Conservation (phyloP, 139 green algal species). For the Dunaliella sp. region DNA sequence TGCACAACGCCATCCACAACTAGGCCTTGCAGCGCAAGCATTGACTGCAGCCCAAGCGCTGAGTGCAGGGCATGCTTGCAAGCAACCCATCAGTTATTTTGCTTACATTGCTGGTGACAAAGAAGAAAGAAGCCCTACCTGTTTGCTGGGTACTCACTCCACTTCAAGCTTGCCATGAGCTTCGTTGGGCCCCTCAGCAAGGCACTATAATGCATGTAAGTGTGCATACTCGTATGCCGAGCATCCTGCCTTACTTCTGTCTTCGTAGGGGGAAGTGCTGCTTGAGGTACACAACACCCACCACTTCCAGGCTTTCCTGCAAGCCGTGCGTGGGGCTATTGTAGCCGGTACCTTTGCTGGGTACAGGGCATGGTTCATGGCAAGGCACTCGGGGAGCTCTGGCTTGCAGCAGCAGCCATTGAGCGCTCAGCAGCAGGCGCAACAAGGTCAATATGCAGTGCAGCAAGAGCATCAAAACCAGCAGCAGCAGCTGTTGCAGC, state of each 20-base stretch:
- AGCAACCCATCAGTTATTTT: no score
- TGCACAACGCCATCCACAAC: no score
- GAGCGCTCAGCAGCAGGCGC: background rate
- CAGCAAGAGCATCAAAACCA: background rate
- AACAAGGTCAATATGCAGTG: background rate
- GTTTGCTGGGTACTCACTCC: no score
- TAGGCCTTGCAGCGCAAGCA: no score
- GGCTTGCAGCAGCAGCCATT: background rate
- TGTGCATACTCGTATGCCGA: no score
- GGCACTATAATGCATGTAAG: no score
- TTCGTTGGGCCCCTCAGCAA: no score
- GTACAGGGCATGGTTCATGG: conserved; percentile 39
- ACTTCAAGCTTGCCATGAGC: no score
- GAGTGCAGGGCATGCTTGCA: no score
- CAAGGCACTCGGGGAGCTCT: background rate
- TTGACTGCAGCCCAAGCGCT: no score
- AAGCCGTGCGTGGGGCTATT: conserved; percentile 41
- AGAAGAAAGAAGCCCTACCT: no score
- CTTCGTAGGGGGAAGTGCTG: conserved; percentile 54
- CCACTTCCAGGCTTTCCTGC: conserved; percentile 62
- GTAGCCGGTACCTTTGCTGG: conserved; percentile 32
- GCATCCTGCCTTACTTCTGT: background rate
- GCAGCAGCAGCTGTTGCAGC: background rate
- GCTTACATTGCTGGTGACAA: no score
- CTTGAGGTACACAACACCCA: conserved; percentile 75